phyloP scores from a whole-genome alignment of 768 basidiomycete genomes.

The Mycena albidolilacea region DNA sequence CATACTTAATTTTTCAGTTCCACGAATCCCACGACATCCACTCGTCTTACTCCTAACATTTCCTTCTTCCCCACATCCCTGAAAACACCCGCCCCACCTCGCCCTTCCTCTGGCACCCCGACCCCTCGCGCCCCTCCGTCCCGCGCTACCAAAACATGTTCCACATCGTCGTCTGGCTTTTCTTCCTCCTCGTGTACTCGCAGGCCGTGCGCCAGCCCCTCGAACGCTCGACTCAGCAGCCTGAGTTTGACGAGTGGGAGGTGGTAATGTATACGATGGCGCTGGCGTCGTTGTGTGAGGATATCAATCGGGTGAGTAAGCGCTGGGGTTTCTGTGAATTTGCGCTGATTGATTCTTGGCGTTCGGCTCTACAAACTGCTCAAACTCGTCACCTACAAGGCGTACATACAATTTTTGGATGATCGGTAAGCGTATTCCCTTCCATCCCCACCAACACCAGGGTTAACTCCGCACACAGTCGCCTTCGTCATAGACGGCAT shows the following conservation, averaged over 20 bases:
- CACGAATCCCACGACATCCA: not conserved
- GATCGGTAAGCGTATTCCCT: constrained; percentile 20
- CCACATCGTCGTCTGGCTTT: constrained; percentile 82
- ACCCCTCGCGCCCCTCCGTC: no score
- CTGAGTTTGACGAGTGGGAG: constrained; percentile 84
- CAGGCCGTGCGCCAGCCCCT: constrained; percentile 89
- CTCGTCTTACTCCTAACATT: no score
- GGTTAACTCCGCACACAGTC: constrained; percentile 49
- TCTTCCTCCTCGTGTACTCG: constrained; percentile 86
- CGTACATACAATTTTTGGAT: constrained; percentile 82
- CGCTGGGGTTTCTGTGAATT: no score
- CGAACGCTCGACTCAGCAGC: constrained; percentile 70
- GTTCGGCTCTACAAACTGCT: constrained; percentile 78
- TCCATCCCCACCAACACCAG: no score
- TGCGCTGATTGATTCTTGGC: not conserved
- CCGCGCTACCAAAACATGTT: constrained; percentile 92
- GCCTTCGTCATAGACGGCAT: constrained; percentile 81
- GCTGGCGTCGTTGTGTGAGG: constrained; percentile 84
- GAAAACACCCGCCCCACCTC: no score
- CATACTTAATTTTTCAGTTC: not conserved
- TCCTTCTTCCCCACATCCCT: no score
- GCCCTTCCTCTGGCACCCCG: no score
- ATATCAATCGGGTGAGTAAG: constrained; percentile 66
- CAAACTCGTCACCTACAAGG: constrained; percentile 83
- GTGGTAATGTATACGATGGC: constrained; percentile 83